phyloP scores from a whole-genome alignment of 805 yeast genomes.

The Saccharomyces eubayanus region DNA sequence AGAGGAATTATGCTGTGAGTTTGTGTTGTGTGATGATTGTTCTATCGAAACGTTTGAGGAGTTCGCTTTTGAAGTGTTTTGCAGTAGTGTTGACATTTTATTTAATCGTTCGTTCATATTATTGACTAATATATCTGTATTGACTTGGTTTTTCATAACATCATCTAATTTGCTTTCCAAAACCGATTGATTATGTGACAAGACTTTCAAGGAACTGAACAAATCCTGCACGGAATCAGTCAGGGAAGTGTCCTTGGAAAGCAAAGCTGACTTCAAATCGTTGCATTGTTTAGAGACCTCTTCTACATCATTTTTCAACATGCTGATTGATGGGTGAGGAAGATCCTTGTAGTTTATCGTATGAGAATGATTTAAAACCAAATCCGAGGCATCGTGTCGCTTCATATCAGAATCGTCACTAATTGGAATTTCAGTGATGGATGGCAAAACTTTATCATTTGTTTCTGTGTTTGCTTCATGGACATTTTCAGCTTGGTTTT shows the following conservation, averaged over 20 bases:
- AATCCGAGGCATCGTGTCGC: neutral
- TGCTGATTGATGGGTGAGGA: neutral
- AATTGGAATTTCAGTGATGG: neutral
- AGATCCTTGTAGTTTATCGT: neutral
- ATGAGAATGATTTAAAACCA: neutral
- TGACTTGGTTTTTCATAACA: conserved; percentile 29
- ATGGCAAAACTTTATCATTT: neutral
- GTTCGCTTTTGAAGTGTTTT: conserved; percentile 2
- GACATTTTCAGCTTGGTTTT: neutral
- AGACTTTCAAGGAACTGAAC: conserved; percentile 21
- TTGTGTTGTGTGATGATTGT: neutral
- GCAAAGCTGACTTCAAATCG: conserved; percentile 13
- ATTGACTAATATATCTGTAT: conserved; percentile 30
- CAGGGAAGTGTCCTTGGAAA: conserved; percentile 12
- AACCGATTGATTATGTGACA: conserved; percentile 29
- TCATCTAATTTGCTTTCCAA: conserved; percentile 31
- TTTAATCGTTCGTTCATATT: conserved; percentile 18
- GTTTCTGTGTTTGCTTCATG: neutral
- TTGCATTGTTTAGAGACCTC: conserved; percentile 9
- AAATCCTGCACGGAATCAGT: conserved; percentile 19
- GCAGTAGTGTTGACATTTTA: conserved; percentile 6
- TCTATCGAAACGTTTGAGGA: neutral
- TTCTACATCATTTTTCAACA: conserved; percentile 6
- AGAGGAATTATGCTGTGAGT: neutral
- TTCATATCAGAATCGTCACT: neutral